Base-by-base conservation (phyloP, 2,329 filamentous ascomycete species). In the Cytospora piceae region DNA sequence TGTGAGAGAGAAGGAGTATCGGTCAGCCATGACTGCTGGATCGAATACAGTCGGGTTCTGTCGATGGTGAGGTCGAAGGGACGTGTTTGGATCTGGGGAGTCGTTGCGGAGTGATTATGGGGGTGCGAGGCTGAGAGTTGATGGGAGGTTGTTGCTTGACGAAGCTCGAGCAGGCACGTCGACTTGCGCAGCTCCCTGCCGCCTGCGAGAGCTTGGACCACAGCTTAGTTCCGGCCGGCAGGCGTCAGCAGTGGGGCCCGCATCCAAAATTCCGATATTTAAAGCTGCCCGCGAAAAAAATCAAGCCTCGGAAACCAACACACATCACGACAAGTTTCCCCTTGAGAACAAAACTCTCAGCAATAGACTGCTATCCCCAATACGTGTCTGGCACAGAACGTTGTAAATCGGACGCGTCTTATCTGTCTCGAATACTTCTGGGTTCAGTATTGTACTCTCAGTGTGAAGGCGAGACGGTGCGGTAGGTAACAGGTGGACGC, bases 1-100 rank as follows among this genome's bases (percentile, higher is more conserved):
- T 70, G 95, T 99, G 78, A 99, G 87, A 67, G 95, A 99, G 89
- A 99, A 99, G 64, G 94, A 97, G 82, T 99, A 99, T 84, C 95
- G 87, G 82, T 99, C 95, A 76, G 95, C 94, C 94, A 99, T 99
- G 77, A 67, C 68, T 68, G 61, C 69, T 75, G 73, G 68, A 62
- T 22, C 20, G 62, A 46, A 52, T 49, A 24, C 20, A 49, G 51
- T 24, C 29, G 27, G 37, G 22, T 46, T 39, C 15, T 37, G 15
- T 20, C 46, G 46, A 49, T 49, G 46, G 11, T 22, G n/a, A 24
- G 56, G 51, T 49, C 37, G 24, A 32, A 27, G 46, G 34, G 31
- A 17, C n/a, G 12, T 17, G 31, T 14, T 14, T 42, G 46, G 24
- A 37, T 54, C 11, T 37, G 29, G 24, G 31, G 17, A 12, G n/a